A percentile compares a stretch with the other conserved stretches of the same genome.
Evolutionary conservation across 306 rosid species (phyloP).

Genomic region (Corylus avellana): DNA sequence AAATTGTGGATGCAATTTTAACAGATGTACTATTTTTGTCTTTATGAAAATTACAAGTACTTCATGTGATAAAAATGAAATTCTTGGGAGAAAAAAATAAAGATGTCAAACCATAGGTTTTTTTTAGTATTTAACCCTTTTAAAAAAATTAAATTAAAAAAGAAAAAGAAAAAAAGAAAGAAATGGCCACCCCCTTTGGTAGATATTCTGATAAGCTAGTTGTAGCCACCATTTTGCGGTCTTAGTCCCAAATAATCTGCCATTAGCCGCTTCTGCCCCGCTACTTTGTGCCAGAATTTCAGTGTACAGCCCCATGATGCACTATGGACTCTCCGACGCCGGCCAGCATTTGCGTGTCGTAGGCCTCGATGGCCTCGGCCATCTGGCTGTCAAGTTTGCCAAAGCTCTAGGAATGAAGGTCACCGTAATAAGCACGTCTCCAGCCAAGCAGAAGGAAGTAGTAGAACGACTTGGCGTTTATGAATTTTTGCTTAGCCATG

Average conservation of each 20-base stretch:
- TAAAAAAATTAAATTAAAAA: no score
- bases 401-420: slow-evolving; percentile 1
- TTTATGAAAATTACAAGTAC: no score
- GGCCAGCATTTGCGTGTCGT: neutral
- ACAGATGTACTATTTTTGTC: no score
- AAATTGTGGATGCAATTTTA: no score
- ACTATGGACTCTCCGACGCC: neutral
- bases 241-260: neutral
- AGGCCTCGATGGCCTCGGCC: neutral
- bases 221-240: neutral
- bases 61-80: no score
- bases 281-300: neutral
- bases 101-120: no score
- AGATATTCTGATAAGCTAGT: slow-evolving; percentile 2
- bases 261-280: neutral
- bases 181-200: neutral
- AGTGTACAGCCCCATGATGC: neutral
- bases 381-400: neutral
- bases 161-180: no score
- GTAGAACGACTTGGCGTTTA: neutral
- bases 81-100: no score
- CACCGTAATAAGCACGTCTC: neutral
- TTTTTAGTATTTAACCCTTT: no score
- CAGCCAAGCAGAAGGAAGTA: slow-evolving; percentile 1
- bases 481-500: neutral